Conservation (phyloP, 768 basidiomycete species). For the Leccinellum rugosiceps region DNA sequence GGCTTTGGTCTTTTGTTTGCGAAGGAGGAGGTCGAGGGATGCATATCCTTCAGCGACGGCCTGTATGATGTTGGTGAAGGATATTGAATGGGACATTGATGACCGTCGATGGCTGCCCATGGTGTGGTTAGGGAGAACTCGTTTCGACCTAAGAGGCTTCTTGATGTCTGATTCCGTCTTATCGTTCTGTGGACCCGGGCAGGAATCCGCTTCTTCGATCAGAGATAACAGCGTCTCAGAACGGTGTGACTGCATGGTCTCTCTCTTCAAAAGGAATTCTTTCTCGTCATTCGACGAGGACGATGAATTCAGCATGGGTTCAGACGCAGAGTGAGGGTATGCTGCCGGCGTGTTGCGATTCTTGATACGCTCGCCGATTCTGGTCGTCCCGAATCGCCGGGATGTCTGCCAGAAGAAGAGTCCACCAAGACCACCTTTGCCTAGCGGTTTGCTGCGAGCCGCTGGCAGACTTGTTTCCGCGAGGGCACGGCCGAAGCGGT, state of each 20-base stretch:
- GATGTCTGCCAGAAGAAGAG: background rate
- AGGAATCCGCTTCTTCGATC: slow-evolving; percentile 9
- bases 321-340: slow-evolving; percentile 9
- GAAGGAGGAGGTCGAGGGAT: slow-evolving; percentile 17
- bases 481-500: slow-evolving; percentile 11
- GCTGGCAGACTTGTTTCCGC: background rate
- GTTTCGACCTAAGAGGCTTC: background rate
- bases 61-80: slow-evolving; percentile 12
- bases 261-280: slow-evolving; percentile 2
- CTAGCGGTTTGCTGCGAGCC: background rate
- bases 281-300: slow-evolving; percentile 7
- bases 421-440: background rate
- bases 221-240: slow-evolving; percentile 10
- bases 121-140: background rate
- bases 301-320: slow-evolving; percentile 3
- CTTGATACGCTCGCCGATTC: background rate
- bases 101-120: slow-evolving; percentile 11
- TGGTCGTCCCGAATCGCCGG: background rate
- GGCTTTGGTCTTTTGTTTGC: slow-evolving; percentile 10
- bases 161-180: background rate
- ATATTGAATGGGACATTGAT: slow-evolving; percentile 13
- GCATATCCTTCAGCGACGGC: slow-evolving; percentile 13
- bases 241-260: slow-evolving; percentile 5
- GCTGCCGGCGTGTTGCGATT: background rate
- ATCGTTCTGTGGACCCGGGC: background rate